A percentile compares a stretch with the other conserved stretches of the same genome.
These are phyloP conservation scores for Pseudopediastrum boryanum DNA, from an alignment of 139 green algal genomes.

Conservation along the genomic window DNA sequence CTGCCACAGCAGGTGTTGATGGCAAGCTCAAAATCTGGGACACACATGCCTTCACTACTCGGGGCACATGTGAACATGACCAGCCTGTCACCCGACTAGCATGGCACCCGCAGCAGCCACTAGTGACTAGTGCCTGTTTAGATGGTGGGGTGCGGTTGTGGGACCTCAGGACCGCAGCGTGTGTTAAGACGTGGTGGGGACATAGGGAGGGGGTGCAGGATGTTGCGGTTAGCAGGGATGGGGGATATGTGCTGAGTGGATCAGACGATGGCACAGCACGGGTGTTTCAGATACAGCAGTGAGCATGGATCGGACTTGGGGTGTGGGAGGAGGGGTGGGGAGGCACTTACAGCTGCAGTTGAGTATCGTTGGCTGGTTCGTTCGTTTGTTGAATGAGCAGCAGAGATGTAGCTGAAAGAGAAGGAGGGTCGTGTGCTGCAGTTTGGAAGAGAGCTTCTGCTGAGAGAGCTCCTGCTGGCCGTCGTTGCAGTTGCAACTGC, in stretches of 20 bases:
- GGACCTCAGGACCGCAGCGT: slow-evolving; percentile 74
- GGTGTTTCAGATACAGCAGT: too few species aligned
- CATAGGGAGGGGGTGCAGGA: slow-evolving; percentile 74
- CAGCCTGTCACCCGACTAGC: slow-evolving; percentile 66
- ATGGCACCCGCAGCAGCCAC: slow-evolving; percentile 63
- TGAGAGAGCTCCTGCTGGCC: too few species aligned
- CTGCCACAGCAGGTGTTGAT: slow-evolving; percentile 73
- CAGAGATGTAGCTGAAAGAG: too few species aligned
- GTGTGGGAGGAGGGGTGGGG: too few species aligned
- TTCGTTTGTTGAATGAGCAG: too few species aligned
- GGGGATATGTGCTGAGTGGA: slow-evolving; percentile 68
- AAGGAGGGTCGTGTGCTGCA: too few species aligned
- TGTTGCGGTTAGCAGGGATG: slow-evolving; percentile 69
- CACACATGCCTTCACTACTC: slow-evolving; percentile 41
- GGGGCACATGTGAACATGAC: slow-evolving; percentile 68
- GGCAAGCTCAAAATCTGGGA: slow-evolving; percentile 84
- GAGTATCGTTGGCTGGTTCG: too few species aligned
- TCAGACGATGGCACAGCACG: slow-evolving; percentile 74
- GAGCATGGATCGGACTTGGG: too few species aligned
- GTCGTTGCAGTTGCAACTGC: too few species aligned
- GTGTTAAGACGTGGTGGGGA: slow-evolving; percentile 55
- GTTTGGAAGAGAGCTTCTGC: too few species aligned
- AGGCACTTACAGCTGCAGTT: too few species aligned
- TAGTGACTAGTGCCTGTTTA: slow-evolving; percentile 80
- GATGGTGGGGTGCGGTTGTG: slow-evolving; percentile 82